Conservation (phyloP, 176 grass and related monocot species). For the Triticum turgidum region DNA sequence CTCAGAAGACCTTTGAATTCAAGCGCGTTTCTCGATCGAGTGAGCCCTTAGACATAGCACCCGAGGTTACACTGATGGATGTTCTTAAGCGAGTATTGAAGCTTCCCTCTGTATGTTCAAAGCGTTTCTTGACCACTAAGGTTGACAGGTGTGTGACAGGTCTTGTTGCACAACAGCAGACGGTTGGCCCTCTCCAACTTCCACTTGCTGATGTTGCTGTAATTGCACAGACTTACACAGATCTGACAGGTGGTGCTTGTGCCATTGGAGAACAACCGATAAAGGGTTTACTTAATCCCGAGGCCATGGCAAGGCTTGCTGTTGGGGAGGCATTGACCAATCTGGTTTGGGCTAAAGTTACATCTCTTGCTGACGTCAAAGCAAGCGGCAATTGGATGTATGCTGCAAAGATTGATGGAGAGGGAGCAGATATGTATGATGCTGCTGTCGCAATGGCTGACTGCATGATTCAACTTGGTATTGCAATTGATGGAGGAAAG, state of each 20-base stretch:
- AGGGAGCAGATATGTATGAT: conserved; percentile 92
- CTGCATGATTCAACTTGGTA: conserved; percentile 91
- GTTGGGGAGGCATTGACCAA: conserved; percentile 93
- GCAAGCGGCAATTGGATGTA: conserved; percentile 98
- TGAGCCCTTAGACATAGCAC: conserved; percentile 79
- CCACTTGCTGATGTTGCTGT: conserved; percentile 88
- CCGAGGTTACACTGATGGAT: conserved; percentile 67
- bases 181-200: conserved; percentile 82
- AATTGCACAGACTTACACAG: conserved; percentile 82
- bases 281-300: conserved; percentile 79
- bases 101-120: conserved; percentile 82
- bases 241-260: conserved; percentile 79
- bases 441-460: conserved; percentile 73
- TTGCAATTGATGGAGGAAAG: conserved; percentile 88
- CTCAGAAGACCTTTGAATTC: conserved; percentile 84
- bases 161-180: conserved; percentile 88
- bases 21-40: conserved; percentile 36
- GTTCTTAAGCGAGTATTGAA: conserved; percentile 71
- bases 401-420: conserved; percentile 86
- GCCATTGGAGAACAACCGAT: conserved; percentile 84
- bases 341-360: conserved; percentile 87
- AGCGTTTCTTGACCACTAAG: conserved; percentile 90
- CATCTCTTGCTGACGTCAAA: conserved; percentile 79
- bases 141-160: conserved; percentile 94
- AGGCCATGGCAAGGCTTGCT: conserved; percentile 83